Percentiles rank a stretch among this genome's conserved stretches.
These are phyloP conservation scores for Sporisorium scitamineum DNA, from an alignment of 1,284 basidiomycete genomes.

Conservation along the genomic window DNA sequence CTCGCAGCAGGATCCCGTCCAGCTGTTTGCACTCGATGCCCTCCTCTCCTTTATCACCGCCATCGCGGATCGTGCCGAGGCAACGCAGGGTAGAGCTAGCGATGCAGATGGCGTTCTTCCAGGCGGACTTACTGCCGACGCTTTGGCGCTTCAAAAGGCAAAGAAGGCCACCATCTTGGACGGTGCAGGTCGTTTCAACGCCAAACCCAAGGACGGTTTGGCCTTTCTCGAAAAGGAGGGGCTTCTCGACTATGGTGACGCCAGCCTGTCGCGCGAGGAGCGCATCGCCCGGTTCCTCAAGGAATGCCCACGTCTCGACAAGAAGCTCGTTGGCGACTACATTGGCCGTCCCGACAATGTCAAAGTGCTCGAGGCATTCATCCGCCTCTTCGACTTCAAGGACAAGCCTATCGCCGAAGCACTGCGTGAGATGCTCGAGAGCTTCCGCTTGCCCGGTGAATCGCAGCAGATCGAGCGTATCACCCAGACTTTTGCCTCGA, in stretches of 20 bases:
- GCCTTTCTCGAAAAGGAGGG: constrained; percentile 76
- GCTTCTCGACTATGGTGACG: constrained; percentile 75
- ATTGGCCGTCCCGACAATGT: constrained; percentile 89
- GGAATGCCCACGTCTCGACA: constrained; percentile 86
- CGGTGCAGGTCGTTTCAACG: constrained; percentile 89
- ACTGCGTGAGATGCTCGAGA: constrained; percentile 91
- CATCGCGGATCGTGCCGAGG: constrained; percentile 84
- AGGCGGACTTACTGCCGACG: constrained; percentile 72
- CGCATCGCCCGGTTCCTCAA: constrained; percentile 83
- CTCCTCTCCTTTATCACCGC: constrained; percentile 87
- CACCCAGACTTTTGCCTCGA: constrained; percentile 91
- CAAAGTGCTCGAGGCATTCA: constrained; percentile 86
- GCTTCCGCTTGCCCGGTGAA: constrained; percentile 95
- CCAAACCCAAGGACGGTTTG: constrained; percentile 94
- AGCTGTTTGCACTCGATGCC: constrained; percentile 89
- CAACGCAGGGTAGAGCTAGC: constrained; percentile 69
- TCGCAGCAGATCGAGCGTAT: constrained; percentile 93
- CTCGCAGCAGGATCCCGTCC: constrained; percentile 82
- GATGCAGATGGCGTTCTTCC: constrained; percentile 27
- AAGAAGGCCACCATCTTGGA: constrained; percentile 87
- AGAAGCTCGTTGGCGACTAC: constrained; percentile 92
- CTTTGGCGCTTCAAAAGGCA: constrained; percentile 80
- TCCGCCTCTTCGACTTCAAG: constrained; percentile 89
- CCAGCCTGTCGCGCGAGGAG: constrained; percentile 55
- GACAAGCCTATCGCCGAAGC: constrained; percentile 93